phyloP scores from a whole-genome alignment of 352 stramenopile genomes.

The Pythium rhizo-oryzae region DNA sequence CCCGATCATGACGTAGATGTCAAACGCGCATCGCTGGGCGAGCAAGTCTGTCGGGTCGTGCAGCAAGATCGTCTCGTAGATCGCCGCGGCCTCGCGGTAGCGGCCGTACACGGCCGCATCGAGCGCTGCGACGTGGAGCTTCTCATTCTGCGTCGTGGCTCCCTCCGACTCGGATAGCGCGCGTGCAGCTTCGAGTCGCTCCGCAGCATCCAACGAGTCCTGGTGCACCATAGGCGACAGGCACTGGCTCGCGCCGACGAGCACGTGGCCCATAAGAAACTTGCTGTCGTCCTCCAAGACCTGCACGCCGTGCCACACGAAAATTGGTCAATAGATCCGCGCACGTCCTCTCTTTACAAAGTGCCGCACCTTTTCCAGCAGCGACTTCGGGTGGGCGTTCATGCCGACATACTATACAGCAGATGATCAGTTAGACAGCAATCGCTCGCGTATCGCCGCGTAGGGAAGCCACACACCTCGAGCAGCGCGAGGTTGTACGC shows the following conservation, averaged over 20 bases:
- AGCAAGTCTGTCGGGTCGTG: constrained; percentile 70
- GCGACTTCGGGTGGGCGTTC: constrained; percentile 78
- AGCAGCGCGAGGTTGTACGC: constrained; percentile 73
- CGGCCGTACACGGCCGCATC: constrained; percentile 72
- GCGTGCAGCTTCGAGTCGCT: constrained; percentile 45
- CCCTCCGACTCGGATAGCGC: constrained; percentile 27
- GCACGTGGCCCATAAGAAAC: constrained; percentile 86
- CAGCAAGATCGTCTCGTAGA: constrained; percentile 84
- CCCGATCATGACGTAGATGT: constrained; percentile 82
- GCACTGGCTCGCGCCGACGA: constrained; percentile 76
- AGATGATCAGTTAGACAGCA: not conserved
- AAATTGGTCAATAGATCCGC: not conserved
- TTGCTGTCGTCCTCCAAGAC: constrained; percentile 56
- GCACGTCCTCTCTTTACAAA: not conserved
- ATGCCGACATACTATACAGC: constrained; percentile 68
- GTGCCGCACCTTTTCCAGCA: constrained; percentile 55
- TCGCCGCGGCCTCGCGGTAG: constrained; percentile 57
- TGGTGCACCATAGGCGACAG: constrained; percentile 66
- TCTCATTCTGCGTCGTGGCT: constrained; percentile 45
- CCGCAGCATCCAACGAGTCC: constrained; percentile 57
- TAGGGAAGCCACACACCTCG: constrained; percentile 30
- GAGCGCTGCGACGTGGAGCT: constrained; percentile 74
- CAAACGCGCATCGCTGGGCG: constrained; percentile 75
- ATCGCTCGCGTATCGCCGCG: not conserved
- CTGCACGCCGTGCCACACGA: constrained; percentile 4